Conservation (phyloP, 1,284 basidiomycete species). For the Naganishia cerealis region DNA sequence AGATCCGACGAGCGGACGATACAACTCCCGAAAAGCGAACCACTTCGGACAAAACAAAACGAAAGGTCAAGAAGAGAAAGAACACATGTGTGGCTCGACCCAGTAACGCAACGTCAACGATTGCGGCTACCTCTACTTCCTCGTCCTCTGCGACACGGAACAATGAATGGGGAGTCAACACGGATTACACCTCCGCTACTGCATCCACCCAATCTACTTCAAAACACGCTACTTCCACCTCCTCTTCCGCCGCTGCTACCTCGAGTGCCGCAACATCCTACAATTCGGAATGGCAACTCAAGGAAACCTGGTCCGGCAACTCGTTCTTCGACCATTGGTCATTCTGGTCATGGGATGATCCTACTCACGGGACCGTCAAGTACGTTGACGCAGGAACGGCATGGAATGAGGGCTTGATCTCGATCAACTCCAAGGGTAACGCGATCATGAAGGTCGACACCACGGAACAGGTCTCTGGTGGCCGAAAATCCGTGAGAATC, state of each 20-base stretch:
- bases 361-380: slow-evolving; percentile 69
- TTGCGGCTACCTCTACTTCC: slow-evolving; percentile 14
- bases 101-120: slow-evolving; percentile 16
- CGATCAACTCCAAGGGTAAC: slow-evolving; percentile 67
- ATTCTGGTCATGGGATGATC: slow-evolving; percentile 71
- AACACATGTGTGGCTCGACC: slow-evolving; percentile 30
- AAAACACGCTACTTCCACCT: slow-evolving; percentile 32
- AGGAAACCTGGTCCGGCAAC: slow-evolving; percentile 44
- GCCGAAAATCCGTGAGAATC: slow-evolving; percentile 73
- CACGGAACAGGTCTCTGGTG: slow-evolving; percentile 65
- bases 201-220: slow-evolving; percentile 29
- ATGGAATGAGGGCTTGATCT: slow-evolving; percentile 54
- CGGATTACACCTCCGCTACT: slow-evolving; percentile 12
- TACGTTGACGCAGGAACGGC: slow-evolving; percentile 40
- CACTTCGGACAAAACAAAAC: slow-evolving; percentile 29
- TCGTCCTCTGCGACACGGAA: slow-evolving; percentile 27
- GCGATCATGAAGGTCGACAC: slow-evolving; percentile 81
- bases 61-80: slow-evolving; percentile 37
- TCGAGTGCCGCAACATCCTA: slow-evolving; percentile 20
- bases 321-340: slow-evolving; percentile 76
- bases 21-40: neutral
- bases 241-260: slow-evolving; percentile 30
- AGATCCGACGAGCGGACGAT: slow-evolving; percentile 25
- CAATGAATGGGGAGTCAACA: slow-evolving; percentile 33
- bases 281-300: slow-evolving; percentile 43